Conservation (phyloP, 345 rosid species). For the Murraya koenigii region DNA sequence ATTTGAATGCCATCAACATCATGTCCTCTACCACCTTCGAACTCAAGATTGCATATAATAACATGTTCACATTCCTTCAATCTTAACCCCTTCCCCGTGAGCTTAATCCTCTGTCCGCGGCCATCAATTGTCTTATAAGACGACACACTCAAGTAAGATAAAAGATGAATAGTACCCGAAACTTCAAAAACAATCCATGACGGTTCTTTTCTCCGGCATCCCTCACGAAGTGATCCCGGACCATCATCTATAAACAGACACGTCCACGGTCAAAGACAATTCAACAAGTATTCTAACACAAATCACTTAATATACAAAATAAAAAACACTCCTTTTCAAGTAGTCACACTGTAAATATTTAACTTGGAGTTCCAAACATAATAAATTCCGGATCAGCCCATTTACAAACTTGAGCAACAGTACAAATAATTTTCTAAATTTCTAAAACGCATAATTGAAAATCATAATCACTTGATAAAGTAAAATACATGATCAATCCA, state of each 20-base stretch:
- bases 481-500: too few species aligned
- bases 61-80: constrained; percentile 83
- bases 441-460: too few species aligned
- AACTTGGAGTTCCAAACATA: too few species aligned
- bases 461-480: too few species aligned
- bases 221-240: constrained; percentile 81
- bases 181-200: constrained; percentile 85
- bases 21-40: constrained; percentile 82
- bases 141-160: constrained; percentile 58
- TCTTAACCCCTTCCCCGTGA: constrained; percentile 86
- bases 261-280: background rate
- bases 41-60: constrained; percentile 80
- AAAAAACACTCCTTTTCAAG: background rate
- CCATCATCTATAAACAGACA: constrained; percentile 74
- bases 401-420: too few species aligned
- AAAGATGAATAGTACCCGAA: constrained; percentile 74
- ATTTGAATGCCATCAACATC: constrained; percentile 93
- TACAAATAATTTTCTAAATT: too few species aligned
- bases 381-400: too few species aligned
- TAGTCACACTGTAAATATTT: too few species aligned
- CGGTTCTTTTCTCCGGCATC: constrained; percentile 73
- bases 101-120: constrained; percentile 76
- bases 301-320: background rate
- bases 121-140: constrained; percentile 97
- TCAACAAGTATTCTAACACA: background rate